Conservation (phyloP, 2,329 filamentous ascomycete genomes). For the Phoma sp. region DNA sequence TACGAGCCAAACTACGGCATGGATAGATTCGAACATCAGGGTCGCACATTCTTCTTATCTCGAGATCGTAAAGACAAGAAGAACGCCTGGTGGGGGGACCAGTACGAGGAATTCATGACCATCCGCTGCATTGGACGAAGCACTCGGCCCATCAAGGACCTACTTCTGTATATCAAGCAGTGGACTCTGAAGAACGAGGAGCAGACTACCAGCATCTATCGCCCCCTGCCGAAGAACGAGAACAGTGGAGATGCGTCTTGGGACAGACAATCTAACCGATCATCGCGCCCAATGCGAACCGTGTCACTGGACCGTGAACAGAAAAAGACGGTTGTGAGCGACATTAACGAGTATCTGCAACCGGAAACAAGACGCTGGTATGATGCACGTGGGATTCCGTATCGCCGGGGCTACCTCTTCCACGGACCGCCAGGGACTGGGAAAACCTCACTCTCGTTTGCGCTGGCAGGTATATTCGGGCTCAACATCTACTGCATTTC, state of each 20-base stretch:
- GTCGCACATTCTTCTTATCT: constrained; percentile 50
- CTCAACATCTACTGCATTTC: constrained; percentile 55
- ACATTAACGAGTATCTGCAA: constrained; percentile 80
- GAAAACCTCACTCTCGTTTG: constrained; percentile 62
- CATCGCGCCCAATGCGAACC: constrained; percentile 73
- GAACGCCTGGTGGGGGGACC: constrained; percentile 27
- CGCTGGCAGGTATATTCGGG: constrained; percentile 56
- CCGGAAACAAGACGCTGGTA: constrained; percentile 80
- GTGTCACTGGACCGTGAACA: constrained; percentile 73
- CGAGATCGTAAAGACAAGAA: constrained; percentile 44
- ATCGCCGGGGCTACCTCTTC: constrained; percentile 82
- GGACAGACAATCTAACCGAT: constrained; percentile 58
- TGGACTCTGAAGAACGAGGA: constrained; percentile 52
- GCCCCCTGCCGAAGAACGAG: constrained; percentile 48
- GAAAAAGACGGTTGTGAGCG: constrained; percentile 69
- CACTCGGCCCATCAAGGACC: constrained; percentile 55
- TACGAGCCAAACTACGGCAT: constrained; percentile 58
- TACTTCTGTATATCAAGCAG: constrained; percentile 54
- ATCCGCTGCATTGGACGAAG: constrained; percentile 57
- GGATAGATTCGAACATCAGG: constrained; percentile 52
- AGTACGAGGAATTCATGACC: constrained; percentile 51
- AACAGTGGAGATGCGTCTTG: constrained; percentile 42
- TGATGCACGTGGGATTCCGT: constrained; percentile 80
- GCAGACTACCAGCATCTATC: constrained; percentile 54
- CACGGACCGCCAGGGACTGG: constrained; percentile 81